Evolutionary conservation across 1,284 basidiomycete genomes (phyloP), one percentile per base, ranked within the genome.

Genomic region (Polyporus tsugae): DNA sequence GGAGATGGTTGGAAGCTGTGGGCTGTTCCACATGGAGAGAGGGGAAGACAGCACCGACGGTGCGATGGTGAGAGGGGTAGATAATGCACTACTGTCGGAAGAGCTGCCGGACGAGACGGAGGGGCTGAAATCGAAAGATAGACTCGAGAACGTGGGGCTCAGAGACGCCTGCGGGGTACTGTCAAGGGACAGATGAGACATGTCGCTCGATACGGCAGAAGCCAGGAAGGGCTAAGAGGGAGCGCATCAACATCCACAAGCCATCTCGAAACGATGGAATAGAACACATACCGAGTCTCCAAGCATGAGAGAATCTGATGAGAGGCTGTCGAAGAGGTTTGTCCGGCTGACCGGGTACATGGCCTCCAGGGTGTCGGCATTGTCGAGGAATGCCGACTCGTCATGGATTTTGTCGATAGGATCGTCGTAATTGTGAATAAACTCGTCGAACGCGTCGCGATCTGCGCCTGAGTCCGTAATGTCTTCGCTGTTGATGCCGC

Each of bases 51-150:
- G 44, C 9, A 46, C 59, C n/a, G 63, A 64, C 2, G 67, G 67
- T 25, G 63, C 62, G 41, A 64, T 61, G 25, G 67, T 68, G 44
- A 60, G 41, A 11, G 67, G 67, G 22, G 67, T 68, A 38, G 63
- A 61, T 15, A 64, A 15, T 22, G 49, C 29, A 52, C 58, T 49
- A 52, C 49, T 25, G 35, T 67, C 62, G 33, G 66, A 68, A 6
- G 29, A 2, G 41, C 39, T 58, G n/a, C 41, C 22, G 7, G 63
- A 64, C 13, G 63, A 64, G 33, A 41, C n/a, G 4, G 63, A 63
- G 5, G 66, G 67, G 19, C 58, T 61, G 59, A 57, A 64, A 13
- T 63, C 29, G 53, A 55, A 60, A 25, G 57, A 52, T 13, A 62
- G 15, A 39, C 33, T 55, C 5, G 66, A 67, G 46, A 53, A 59